Evolutionary conservation across 345 rosid species (phyloP).

Genomic region (Viola odorata): DNA sequence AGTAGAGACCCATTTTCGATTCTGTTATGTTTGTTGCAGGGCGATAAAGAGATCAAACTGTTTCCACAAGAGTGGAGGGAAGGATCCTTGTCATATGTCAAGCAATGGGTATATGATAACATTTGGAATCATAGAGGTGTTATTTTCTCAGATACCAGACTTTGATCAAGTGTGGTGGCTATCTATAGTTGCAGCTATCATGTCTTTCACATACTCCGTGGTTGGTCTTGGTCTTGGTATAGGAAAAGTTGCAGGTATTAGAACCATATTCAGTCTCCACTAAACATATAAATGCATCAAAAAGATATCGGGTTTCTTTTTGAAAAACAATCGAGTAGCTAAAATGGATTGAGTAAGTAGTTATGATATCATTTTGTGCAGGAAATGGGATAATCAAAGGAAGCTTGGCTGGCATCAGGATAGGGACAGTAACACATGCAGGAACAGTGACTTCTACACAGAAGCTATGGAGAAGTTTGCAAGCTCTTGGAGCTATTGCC

Average conservation of each 20-base stretch:
- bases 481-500: slow-evolving; percentile 79
- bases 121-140: slow-evolving; percentile 62
- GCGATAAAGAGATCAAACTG: slow-evolving; percentile 80
- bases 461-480: slow-evolving; percentile 63
- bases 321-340: too few species aligned
- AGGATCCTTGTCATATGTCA: slow-evolving; percentile 67
- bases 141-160: slow-evolving; percentile 78
- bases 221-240: slow-evolving; percentile 71
- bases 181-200: slow-evolving; percentile 69
- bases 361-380: slow-evolving; percentile 11
- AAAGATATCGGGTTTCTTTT: too few species aligned
- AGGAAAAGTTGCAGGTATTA: slow-evolving; percentile 51
- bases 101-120: slow-evolving; percentile 71
- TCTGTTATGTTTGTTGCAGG: slow-evolving; percentile 26
- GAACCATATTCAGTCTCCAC: not conserved
- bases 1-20: not conserved
- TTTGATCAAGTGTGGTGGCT: slow-evolving; percentile 85
- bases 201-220: slow-evolving; percentile 78
- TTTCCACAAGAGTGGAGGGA: slow-evolving; percentile 59
- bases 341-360: too few species aligned
- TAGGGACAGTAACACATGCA: slow-evolving; percentile 40
- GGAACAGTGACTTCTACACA: slow-evolving; percentile 41
- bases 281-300: too few species aligned
- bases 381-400: slow-evolving; percentile 44
- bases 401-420: slow-evolving; percentile 48